These are phyloP conservation scores for Cryptococcus sp. DNA, from an alignment of 1,284 basidiomycete species.

Conservation along the genomic window DNA sequence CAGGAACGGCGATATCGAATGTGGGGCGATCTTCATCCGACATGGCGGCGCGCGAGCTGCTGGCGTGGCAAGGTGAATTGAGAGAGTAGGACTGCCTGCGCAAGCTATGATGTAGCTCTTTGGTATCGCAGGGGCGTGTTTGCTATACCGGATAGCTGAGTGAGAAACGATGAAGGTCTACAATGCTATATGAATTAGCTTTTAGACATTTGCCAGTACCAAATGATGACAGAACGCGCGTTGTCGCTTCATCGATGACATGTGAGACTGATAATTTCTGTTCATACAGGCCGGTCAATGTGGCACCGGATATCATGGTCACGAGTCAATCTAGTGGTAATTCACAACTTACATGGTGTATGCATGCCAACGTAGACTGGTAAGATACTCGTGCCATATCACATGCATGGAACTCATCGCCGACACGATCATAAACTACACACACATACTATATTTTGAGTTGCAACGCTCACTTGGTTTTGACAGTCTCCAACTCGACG, in stretches of 20 bases:
- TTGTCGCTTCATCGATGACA: not conserved
- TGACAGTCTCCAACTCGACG: slow-evolving; percentile 23
- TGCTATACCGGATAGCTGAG: too few species aligned
- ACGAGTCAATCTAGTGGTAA: too few species aligned
- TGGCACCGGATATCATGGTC: too few species aligned
- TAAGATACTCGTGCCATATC: too few species aligned
- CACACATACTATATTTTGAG: too few species aligned
- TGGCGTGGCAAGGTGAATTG: too few species aligned
- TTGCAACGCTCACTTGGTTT: slow-evolving; percentile 34
- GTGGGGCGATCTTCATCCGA: slow-evolving; percentile 33
- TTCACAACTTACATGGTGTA: too few species aligned
- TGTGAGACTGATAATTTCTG: not conserved
- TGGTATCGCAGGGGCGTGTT: too few species aligned
- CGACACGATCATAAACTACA: too few species aligned
- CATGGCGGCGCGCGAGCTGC: slow-evolving; percentile 14
- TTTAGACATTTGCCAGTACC: not conserved
- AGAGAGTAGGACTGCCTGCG: not conserved
- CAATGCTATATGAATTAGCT: not conserved
- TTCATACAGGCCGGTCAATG: not conserved
- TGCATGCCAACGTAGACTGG: too few species aligned
- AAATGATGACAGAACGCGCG: not conserved
- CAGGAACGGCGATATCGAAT: slow-evolving; percentile 51
- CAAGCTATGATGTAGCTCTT: not conserved
- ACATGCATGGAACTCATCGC: too few species aligned
- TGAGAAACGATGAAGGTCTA: too few species aligned